Conservation (phyloP, 108 stramenopile genomes). For the Mediolabrus comicus region DNA sequence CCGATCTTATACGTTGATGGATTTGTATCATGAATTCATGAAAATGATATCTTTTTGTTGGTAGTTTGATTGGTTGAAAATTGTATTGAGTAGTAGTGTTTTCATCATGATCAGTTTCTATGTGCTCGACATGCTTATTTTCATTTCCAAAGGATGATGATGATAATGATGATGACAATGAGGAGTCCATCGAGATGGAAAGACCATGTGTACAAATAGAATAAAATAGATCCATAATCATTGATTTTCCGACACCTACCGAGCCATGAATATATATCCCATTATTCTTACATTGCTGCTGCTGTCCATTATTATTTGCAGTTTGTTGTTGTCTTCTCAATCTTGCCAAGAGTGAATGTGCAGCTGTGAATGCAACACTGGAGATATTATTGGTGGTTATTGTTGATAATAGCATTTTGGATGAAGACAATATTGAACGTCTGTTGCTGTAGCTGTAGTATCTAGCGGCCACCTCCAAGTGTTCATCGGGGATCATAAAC, state of each 20-base stretch:
- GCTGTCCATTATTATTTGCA: too few relatives aligned
- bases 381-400: neutral
- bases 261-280: slow-evolving; percentile 22
- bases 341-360: neutral
- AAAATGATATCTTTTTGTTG: slow-evolving; percentile 27
- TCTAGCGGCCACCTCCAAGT: neutral
- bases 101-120: neutral
- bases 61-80: neutral
- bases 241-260: slow-evolving; percentile 14
- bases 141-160: too few relatives aligned
- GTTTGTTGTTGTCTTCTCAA: too few relatives aligned
- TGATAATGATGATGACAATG: too few relatives aligned
- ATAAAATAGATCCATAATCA: slow-evolving; percentile 14
- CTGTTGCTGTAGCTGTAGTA: neutral
- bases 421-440: neutral
- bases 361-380: neutral
- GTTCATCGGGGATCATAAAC: neutral
- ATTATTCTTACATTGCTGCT: too few relatives aligned
- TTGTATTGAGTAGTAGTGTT: neutral
- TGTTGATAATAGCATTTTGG: neutral
- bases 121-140: neutral
- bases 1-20: slow-evolving; percentile 38
- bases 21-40: slow-evolving; percentile 57
- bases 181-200: too few relatives aligned
- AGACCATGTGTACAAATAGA: slow-evolving; percentile 2